Evolutionary conservation across 2,329 filamentous ascomycete genomes (phyloP).

Genomic region (Alternaria ventricosa): DNA sequence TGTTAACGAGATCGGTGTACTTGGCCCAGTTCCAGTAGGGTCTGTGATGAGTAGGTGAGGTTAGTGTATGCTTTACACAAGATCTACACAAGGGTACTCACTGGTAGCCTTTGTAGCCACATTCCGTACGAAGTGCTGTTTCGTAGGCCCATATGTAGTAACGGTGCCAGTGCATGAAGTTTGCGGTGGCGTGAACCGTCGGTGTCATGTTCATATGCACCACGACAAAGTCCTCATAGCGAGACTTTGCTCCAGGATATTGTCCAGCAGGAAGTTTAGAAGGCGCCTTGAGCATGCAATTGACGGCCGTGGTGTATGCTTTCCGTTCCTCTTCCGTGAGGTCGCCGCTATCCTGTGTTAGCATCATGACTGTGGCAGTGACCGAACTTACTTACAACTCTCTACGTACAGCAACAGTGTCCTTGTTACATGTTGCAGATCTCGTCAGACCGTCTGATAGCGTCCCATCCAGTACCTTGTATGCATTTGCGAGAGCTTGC

Average conservation of each 20-base stretch:
- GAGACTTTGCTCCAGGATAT: constrained; percentile 40
- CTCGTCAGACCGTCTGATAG: constrained; percentile 36
- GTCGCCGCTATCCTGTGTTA: constrained; percentile 27
- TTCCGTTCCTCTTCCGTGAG: constrained; percentile 37
- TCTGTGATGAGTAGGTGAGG: not conserved
- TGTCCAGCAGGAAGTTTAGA: constrained; percentile 32
- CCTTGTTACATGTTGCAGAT: constrained; percentile 42
- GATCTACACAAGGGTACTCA: not conserved
- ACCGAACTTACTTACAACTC: constrained; percentile 50
- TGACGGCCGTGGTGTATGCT: constrained; percentile 44
- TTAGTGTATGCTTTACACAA: not conserved
- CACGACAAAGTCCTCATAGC: constrained; percentile 46
- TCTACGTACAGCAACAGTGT: constrained; percentile 50
- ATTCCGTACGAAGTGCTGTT: constrained; percentile 50
- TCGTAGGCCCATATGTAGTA: constrained; percentile 54
- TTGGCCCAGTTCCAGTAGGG: constrained; percentile 63
- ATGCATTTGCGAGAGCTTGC: constrained; percentile 35
- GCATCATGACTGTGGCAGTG: not conserved
- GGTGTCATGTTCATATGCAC: constrained; percentile 45
- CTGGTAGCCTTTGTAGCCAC: constrained; percentile 50
- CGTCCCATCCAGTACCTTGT: constrained; percentile 38
- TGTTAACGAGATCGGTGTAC: constrained; percentile 54
- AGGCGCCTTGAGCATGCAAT: constrained; percentile 37
- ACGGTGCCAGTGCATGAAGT: constrained; percentile 51
- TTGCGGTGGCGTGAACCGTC: constrained; percentile 36